Evolutionary conservation across 2,329 filamentous ascomycete genomes (phyloP), one percentile per base, ranked within the genome.

Genomic region (Lachnellula subtilissima): DNA sequence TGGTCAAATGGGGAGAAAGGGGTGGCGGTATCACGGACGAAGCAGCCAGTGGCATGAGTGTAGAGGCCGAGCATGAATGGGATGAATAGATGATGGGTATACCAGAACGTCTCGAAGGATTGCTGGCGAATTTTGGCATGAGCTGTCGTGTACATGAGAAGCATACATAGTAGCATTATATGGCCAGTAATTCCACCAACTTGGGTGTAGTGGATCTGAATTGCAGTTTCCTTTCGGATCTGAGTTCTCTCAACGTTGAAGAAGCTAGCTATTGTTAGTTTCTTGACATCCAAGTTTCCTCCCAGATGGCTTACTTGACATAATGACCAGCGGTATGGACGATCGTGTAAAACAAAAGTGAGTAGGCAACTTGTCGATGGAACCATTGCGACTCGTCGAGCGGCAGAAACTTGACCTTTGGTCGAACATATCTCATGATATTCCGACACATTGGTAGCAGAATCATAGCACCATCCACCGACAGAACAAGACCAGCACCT

Each of bases 71-170:
- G 80, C 68, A 97, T 75, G 73, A 99, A 99, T 1, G 94, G 93
- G 58, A 99, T 88, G 69, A 97, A 97, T n/a, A 99, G 82, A 68
- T 99, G 94, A 74, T 99, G 94, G 0, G 91, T 96, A 75, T 99
- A 99, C 94, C 94, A 99, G 72, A 99, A 99, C 0, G 93, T 95
- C 75, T 99, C 94, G 70, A 92, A 99, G 0, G 91, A 96, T 71
- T 99, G 94, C 71, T 97, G 93, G 53, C 94, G 88, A 63, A 99
- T 97, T 64, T 90, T 88, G 66, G 88, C 82, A 70, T 99, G 94
- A 2, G 94, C 88, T 0, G 92, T 97, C 1, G 94, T 99, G 75
- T 96, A 99, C 81, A 99, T 99, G 61, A 99, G 76, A 61, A 99
- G 77, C 94, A 99, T 99, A 80, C 92, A 97, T n/a, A 99, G 79